phyloP scores from a whole-genome alignment of 2,329 filamentous ascomycete species.

The Fusarium subtropicale region DNA sequence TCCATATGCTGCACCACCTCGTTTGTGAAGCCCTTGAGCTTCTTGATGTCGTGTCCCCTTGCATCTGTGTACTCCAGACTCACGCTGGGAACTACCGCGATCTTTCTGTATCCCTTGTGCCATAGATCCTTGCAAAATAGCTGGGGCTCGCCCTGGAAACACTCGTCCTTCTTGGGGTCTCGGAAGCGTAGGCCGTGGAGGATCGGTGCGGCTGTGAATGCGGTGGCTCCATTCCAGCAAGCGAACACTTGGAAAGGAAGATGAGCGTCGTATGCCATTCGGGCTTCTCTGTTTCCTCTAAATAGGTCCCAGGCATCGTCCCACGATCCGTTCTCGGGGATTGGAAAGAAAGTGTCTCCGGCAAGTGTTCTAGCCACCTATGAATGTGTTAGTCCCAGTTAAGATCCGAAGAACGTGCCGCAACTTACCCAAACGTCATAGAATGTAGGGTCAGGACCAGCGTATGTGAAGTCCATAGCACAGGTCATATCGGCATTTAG shows the following conservation, averaged over 20 bases:
- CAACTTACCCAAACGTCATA: constrained; percentile 63
- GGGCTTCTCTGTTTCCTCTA: constrained; percentile 58
- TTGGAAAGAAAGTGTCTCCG: constrained; percentile 67
- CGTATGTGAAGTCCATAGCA: constrained; percentile 68
- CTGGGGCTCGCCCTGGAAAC: constrained; percentile 65
- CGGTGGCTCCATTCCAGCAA: constrained; percentile 70
- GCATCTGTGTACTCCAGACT: constrained; percentile 66
- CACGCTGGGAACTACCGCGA: constrained; percentile 66
- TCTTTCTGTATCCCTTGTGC: constrained; percentile 60
- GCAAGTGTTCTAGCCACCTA: constrained; percentile 62
- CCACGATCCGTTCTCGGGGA: constrained; percentile 64
- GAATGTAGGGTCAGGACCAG: constrained; percentile 60
- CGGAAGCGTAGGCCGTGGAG: constrained; percentile 60
- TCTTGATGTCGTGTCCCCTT: constrained; percentile 59
- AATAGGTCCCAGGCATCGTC: constrained; percentile 63
- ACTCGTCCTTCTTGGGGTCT: constrained; percentile 55
- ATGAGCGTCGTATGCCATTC: constrained; percentile 50
- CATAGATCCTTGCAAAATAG: constrained; percentile 69
- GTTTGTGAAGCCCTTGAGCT: constrained; percentile 62
- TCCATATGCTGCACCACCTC: constrained; percentile 50
- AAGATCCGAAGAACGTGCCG: fast-evolving
- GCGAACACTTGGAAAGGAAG: constrained; percentile 69
- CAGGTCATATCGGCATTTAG: constrained; percentile 68
- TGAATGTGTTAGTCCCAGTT: background rate
- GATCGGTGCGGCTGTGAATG: constrained; percentile 63